Evolutionary conservation across 2,329 filamentous ascomycete species (phyloP), one percentile per base, ranked within the genome.

Genomic region (Cercospora sp.): DNA sequence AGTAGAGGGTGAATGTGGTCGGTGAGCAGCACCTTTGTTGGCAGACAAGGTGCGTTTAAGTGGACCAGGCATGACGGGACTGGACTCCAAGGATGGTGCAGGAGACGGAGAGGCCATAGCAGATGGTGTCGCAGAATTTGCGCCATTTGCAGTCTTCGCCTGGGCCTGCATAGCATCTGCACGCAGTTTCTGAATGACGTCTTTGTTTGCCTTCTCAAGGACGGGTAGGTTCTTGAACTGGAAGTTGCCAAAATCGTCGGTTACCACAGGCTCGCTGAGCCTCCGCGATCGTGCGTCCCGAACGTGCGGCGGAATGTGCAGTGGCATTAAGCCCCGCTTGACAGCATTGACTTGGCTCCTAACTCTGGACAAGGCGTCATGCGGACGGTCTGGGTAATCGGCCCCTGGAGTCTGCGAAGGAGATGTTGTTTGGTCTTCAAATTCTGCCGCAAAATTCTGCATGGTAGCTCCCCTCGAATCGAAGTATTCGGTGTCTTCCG

Each of bases 401-500:
- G 88, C 87, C 36, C 88, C 88, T 1, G 91, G 87, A 0, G 87
- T 87, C 2, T 88, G 85, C 1, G 84, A 84, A n/a, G 91, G 88
- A 8, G 93, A 91, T 0, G 93, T 90, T 51, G 86, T 81, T 76
- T 96, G 92, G 74, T 98, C 95, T 77, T 98, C 94, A 75, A 97
- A 90, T 78, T 99, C 95, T 70, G 97, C 93, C 0, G 91, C 90
- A 78, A 99, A 99, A 3, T 92, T 91, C 75, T 97, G 92, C 72
- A 98, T 85, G 1, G 93, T 96, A 16, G 95, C 95, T 30, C 95
- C 95, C 72, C 95, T 88, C 23, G 92, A 82, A 80, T 99, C 95
- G 74, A 99, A 99, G 77, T 99, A 99, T 77, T 99, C 96, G 0
- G 95, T 99, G 76, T 99, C 94, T 78, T 99, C 95, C 0, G 93